Evolutionary conservation across 306 rosid genomes (phyloP).

Genomic region (Quercus suber): DNA sequence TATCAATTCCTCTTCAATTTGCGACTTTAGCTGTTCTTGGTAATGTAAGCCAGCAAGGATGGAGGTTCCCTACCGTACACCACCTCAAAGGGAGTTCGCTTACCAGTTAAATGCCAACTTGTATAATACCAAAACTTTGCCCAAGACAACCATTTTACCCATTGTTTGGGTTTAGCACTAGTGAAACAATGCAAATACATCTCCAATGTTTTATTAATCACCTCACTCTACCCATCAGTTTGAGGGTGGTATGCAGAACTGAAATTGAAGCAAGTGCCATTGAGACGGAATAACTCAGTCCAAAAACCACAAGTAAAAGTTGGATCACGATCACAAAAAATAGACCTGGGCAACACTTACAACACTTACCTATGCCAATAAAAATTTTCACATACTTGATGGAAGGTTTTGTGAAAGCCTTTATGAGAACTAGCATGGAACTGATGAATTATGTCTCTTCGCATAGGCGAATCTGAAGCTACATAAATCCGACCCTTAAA

Average conservation of each 20-base stretch:
- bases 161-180: neutral
- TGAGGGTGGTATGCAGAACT: neutral
- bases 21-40: too few species aligned
- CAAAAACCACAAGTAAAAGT: neutral
- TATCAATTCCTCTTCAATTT: too few species aligned
- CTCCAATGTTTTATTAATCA: neutral
- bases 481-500: too few species aligned
- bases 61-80: neutral
- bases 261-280: neutral
- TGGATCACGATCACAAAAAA: neutral
- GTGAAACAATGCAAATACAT: neutral
- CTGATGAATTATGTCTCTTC: too few species aligned
- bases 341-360: too few species aligned
- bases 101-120: neutral
- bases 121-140: neutral
- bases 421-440: too few species aligned
- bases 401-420: too few species aligned
- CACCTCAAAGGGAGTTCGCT: neutral
- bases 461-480: too few species aligned
- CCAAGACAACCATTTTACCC: constrained; percentile 4
- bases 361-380: neutral
- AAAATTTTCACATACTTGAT: neutral
- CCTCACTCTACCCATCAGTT: neutral
- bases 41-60: too few species aligned
- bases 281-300: neutral